Evolutionary conservation across 2,329 filamentous ascomycete genomes (phyloP).

Genomic region (Talaromyces sp.): DNA sequence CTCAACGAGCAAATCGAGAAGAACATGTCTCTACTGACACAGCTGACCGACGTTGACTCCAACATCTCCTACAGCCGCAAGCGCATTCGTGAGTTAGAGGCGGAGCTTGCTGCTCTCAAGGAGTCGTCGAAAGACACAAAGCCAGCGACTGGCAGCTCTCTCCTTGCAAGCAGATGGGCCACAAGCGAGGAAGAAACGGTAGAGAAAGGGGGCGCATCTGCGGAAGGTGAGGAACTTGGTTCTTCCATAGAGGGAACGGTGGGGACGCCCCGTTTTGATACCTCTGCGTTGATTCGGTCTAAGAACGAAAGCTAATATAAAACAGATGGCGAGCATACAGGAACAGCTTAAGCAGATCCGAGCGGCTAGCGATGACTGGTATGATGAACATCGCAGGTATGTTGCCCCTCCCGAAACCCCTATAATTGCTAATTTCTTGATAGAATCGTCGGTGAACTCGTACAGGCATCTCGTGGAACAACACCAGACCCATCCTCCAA

Average conservation of each 20-base stretch:
- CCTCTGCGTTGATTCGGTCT: conserved; percentile 24
- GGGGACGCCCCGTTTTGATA: conserved; percentile 41
- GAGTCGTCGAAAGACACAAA: conserved; percentile 32
- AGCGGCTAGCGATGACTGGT: conserved; percentile 46
- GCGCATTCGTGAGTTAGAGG: conserved; percentile 41
- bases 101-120: conserved; percentile 39
- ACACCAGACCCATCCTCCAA: conserved; percentile 34
- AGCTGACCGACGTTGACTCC: conserved; percentile 41
- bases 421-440: conserved; percentile 9
- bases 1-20: conserved; percentile 42
- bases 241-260: conserved; percentile 51
- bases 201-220: conserved; percentile 36
- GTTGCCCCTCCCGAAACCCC: background rate
- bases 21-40: conserved; percentile 42
- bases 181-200: conserved; percentile 32
- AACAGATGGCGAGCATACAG: conserved; percentile 49
- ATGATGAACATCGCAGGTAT: conserved; percentile 45
- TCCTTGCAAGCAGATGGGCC: conserved; percentile 46
- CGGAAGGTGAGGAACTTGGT: conserved; percentile 50
- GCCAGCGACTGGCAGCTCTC: conserved; percentile 28
- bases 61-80: conserved; percentile 37
- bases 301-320: conserved; percentile 26
- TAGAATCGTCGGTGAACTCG: conserved; percentile 42
- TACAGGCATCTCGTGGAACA: conserved; percentile 34
- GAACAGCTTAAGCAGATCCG: conserved; percentile 49